These are phyloP conservation scores for Neocallimastix lanati DNA, from an alignment of 192 early-diverging fungal species.

Conservation along the genomic window DNA sequence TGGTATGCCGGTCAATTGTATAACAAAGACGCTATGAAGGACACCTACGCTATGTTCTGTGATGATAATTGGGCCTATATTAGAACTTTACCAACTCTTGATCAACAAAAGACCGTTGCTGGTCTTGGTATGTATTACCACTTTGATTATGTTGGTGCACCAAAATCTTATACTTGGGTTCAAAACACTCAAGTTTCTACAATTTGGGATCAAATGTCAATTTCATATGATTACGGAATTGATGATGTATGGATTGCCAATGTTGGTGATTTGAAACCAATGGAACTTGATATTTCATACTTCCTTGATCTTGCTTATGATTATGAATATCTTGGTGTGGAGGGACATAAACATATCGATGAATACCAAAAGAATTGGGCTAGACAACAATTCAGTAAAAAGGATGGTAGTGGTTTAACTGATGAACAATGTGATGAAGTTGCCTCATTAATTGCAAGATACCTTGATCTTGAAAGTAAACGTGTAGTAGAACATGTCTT, in stretches of 20 bases:
- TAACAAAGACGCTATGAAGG: slow-evolving; percentile 3
- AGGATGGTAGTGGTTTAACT: background rate
- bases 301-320: slow-evolving; percentile 9
- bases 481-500: background rate
- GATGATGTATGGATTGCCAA: slow-evolving; percentile 5
- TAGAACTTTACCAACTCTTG: slow-evolving; percentile 2
- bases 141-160: slow-evolving; percentile 5
- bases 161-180: slow-evolving; percentile 5
- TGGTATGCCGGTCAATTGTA: slow-evolving; percentile 3
- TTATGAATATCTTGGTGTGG: background rate
- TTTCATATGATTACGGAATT: background rate
- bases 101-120: background rate
- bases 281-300: slow-evolving; percentile 2
- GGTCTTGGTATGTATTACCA: slow-evolving; percentile 8
- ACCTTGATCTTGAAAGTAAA: background rate
- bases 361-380: background rate
- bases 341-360: background rate
- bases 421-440: background rate
- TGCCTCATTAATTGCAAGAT: background rate
- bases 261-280: slow-evolving; percentile 10
- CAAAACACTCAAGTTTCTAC: slow-evolving; percentile 1
- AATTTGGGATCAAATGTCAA: slow-evolving; percentile 7
- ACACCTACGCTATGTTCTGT: background rate
- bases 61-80: slow-evolving; percentile 9
- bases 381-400: slow-evolving; percentile 3